These are phyloP conservation scores for Porodaedalea pini DNA, from an alignment of 1,284 basidiomycete species.

Conservation along the genomic window DNA sequence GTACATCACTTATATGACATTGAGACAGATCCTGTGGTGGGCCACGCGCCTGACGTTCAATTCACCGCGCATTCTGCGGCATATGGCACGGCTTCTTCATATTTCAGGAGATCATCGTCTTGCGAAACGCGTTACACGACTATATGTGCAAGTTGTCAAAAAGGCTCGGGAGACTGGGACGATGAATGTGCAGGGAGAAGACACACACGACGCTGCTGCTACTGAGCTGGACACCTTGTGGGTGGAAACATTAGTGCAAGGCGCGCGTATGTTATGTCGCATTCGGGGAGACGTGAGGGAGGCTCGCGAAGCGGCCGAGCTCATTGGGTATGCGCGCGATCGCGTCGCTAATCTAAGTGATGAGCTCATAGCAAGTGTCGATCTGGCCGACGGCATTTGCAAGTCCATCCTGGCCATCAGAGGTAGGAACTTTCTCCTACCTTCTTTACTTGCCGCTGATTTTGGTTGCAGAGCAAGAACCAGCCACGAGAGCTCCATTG, in stretches of 20 bases:
- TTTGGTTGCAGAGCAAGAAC: constrained; percentile 56
- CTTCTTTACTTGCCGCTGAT: constrained; percentile 1
- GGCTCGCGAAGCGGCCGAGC: constrained; percentile 53
- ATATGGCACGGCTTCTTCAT: constrained; percentile 73
- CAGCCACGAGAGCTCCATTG: constrained; percentile 53
- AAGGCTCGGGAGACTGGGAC: constrained; percentile 66
- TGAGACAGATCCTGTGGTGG: constrained; percentile 79
- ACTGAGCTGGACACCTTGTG: constrained; percentile 50
- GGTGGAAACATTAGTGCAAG: constrained; percentile 70
- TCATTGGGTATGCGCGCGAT: constrained; percentile 54
- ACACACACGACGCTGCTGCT: constrained; percentile 20
- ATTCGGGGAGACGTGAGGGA: constrained; percentile 43
- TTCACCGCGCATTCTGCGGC: constrained; percentile 77
- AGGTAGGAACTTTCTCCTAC: constrained; percentile 38
- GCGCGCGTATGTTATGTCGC: constrained; percentile 70
- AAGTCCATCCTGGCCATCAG: constrained; percentile 55
- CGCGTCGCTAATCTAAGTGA: constrained; percentile 46
- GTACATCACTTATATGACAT: constrained; percentile 17
- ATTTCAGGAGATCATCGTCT: constrained; percentile 61
- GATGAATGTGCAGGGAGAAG: constrained; percentile 24
- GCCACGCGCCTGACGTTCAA: constrained; percentile 89
- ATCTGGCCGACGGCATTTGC: constrained; percentile 68
- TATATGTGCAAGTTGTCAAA: constrained; percentile 83
- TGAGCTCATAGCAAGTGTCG: constrained; percentile 50
- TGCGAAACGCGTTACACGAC: constrained; percentile 70